Conservation (phyloP, 1,139 yeast species). For the Geotrichum bryndzae region DNA sequence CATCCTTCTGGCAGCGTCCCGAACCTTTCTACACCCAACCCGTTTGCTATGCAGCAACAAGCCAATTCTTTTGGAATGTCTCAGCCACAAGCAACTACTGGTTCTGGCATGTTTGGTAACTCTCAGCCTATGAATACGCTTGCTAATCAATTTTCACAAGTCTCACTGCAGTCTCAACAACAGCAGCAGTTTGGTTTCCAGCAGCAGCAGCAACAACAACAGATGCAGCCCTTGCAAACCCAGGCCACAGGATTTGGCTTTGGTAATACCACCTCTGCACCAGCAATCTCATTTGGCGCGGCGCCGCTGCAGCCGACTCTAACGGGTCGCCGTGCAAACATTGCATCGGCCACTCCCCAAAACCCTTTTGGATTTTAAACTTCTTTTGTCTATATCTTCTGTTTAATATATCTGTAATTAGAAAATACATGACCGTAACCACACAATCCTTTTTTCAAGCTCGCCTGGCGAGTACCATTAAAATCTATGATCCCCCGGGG, state of each 20-base stretch:
- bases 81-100: background rate
- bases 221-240: constrained; percentile 11
- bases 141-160: constrained; percentile 2
- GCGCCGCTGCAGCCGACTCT: constrained; percentile 41
- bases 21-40: background rate
- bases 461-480: background rate
- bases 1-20: constrained; percentile 6
- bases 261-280: constrained; percentile 16
- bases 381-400: background rate
- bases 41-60: constrained; percentile 5
- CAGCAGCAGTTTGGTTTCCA: background rate
- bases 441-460: background rate
- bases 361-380: constrained; percentile 86
- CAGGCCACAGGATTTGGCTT: constrained; percentile 23
- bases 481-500: background rate
- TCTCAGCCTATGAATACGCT: background rate
- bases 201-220: constrained; percentile 3
- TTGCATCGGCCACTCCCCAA: constrained; percentile 81
- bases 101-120: constrained; percentile 1
- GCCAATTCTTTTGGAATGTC: constrained; percentile 5
- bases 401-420: background rate
- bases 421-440: background rate
- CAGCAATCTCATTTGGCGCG: constrained; percentile 34
- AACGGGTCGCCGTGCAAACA: constrained; percentile 75
- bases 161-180: background rate